Percentiles rank a stretch among this genome's conserved stretches.
Conservation (phyloP, 345 rosid genomes). For the Zanthoxylum bungeanum region DNA sequence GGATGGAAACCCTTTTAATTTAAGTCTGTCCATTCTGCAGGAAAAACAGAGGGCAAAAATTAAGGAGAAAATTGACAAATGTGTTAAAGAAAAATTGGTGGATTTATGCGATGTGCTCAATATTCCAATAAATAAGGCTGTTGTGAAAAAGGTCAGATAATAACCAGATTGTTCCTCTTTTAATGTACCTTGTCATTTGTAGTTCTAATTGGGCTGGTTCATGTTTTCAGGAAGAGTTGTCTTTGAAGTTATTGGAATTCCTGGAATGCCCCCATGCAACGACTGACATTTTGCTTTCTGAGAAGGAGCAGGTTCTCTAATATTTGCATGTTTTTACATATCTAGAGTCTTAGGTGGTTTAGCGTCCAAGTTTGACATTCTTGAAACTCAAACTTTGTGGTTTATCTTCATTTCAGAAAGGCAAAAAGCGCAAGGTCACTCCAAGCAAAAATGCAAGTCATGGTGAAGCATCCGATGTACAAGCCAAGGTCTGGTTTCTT, state of each 20-base stretch:
- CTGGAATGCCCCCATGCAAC: slow-evolving; percentile 87
- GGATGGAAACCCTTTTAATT: slow-evolving; percentile 1
- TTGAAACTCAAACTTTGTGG: slow-evolving; percentile 19
- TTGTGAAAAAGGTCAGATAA: slow-evolving; percentile 57
- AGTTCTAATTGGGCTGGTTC: slow-evolving; percentile 9
- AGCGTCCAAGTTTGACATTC: slow-evolving; percentile 7
- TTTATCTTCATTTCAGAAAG: slow-evolving; percentile 43
- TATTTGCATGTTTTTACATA: slow-evolving; percentile 5
- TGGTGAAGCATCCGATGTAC: slow-evolving; percentile 52
- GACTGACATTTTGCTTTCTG: slow-evolving; percentile 77
- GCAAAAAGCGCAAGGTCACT: slow-evolving; percentile 60
- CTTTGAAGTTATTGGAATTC: slow-evolving; percentile 82
- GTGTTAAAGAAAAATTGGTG: slow-evolving; percentile 77
- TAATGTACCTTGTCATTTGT: slow-evolving; percentile 8
- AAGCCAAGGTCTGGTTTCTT: slow-evolving; percentile 60
- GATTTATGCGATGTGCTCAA: slow-evolving; percentile 90
- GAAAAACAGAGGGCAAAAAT: slow-evolving; percentile 76
- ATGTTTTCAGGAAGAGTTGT: slow-evolving; percentile 67
- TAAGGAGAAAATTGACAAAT: slow-evolving; percentile 88
- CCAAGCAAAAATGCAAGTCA: slow-evolving; percentile 41
- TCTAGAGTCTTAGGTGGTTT: not conserved
- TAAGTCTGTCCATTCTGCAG: slow-evolving; percentile 25
- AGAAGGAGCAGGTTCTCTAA: slow-evolving; percentile 62
- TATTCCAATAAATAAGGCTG: slow-evolving; percentile 64
- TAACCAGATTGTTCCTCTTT: slow-evolving; percentile 9